Evolutionary conservation across 2,329 filamentous ascomycete species (phyloP), one percentile per base, ranked within the genome.

Genomic region (Talaromyces sp.): DNA sequence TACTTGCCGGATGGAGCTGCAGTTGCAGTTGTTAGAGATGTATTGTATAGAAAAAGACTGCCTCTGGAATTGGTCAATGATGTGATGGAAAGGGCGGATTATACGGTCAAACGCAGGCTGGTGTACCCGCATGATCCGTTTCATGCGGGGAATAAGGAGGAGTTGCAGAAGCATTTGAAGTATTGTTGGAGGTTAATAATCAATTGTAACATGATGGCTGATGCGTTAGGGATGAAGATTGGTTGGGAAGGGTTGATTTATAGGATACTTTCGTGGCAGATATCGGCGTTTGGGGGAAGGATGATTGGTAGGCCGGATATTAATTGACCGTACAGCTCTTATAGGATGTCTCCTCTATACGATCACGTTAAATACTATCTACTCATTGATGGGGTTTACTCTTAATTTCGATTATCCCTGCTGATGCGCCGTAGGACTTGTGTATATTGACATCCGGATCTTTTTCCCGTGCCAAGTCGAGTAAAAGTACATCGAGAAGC

Each of bases 181-280:
- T 72, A 71, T 45, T 73, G 73, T 52, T 75, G 73, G 73, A 54
- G 67, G 25, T 6, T 73, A 2, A 47, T 75, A 6, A 62, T 75
- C 31, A 64, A 69, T 9, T 71, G 68, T 63, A 66, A 73, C 39
- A 67, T 73, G 63, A 66, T 73, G 65, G 70, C 66, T 8, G 68
- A 65, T 10, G 69, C 64, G 31, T 47, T 74, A 25, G 68, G 62
- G 15, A 62, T 70, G 50, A 50, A 62, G 3, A 64, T 70, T 60
- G 49, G 35, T 3, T 70, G 68, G 64, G 35, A 65, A 10, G 33
- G 49, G 5, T 11, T 17, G 58, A 66, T 59, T 31, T 45, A 19
- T 19, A 27, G 25, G 11, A 43, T 33, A 33, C 39, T 59, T 11
- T 1, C 9, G 27, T 17, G 1, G 17, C 27, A 59, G 8, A 43